Evolutionary conservation across 768 basidiomycete genomes (phyloP).

Genomic region (Zangia roseola): DNA sequence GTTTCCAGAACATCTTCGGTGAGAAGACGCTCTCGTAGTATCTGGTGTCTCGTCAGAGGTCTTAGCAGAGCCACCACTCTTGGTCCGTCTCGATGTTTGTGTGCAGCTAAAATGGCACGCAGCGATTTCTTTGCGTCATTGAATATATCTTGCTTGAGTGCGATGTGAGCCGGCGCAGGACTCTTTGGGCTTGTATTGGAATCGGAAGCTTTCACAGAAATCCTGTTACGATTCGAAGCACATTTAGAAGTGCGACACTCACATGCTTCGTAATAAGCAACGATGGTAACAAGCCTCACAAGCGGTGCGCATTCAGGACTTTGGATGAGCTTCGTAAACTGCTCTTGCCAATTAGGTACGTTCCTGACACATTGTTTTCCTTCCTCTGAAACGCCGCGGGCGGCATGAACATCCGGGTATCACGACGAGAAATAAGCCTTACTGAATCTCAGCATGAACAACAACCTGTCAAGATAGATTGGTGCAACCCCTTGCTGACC

Average conservation of each 20-base stretch:
- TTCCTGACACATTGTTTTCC: slow-evolving; percentile 21
- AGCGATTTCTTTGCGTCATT: slow-evolving; percentile 18
- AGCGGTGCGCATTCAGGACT: slow-evolving; percentile 11
- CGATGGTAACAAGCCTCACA: slow-evolving; percentile 21
- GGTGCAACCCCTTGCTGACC: slow-evolving; percentile 11
- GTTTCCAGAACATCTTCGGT: slow-evolving; percentile 8
- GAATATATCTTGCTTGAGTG: not conserved
- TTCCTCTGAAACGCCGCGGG: slow-evolving; percentile 10
- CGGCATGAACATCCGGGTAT: too few relatives aligned
- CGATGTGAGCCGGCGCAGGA: not conserved
- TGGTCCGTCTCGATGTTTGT: slow-evolving; percentile 16
- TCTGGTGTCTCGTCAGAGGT: slow-evolving; percentile 18
- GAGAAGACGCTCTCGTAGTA: slow-evolving; percentile 15
- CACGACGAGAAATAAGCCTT: not conserved
- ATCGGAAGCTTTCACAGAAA: slow-evolving; percentile 7
- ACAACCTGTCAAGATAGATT: slow-evolving; percentile 12
- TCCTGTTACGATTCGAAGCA: not conserved
- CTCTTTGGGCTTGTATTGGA: not conserved
- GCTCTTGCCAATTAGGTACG: slow-evolving; percentile 10
- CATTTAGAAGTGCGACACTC: not conserved
- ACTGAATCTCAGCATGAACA: slow-evolving; percentile 21
- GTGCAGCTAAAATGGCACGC: slow-evolving; percentile 6
- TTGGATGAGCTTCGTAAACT: slow-evolving; percentile 12
- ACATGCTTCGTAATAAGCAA: slow-evolving; percentile 25
- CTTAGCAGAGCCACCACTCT: slow-evolving; percentile 23